Evolutionary conservation across 345 rosid genomes (phyloP), one percentile per base, ranked within the genome.

Genomic region (Erodium maritimum): DNA sequence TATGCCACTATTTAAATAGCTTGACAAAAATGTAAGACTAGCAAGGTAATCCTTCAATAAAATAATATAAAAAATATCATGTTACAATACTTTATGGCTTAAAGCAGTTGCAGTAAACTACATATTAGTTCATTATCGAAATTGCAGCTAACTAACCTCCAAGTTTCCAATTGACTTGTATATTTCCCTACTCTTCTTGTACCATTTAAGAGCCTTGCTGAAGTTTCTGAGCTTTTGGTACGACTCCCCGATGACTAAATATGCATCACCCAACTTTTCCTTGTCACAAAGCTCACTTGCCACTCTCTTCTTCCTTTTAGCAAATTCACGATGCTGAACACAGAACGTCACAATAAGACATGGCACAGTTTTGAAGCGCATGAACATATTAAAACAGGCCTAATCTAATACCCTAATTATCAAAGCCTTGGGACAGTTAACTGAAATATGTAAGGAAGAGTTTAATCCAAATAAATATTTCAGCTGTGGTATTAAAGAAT

Each of bases 171-270:
- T 87, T 72, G 82, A 72, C 68, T 78, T 73, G 72, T 75, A 79
- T 57, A 73, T 79, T 63, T 83, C 87, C 90, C 74, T 87, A 66
- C 91, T 72, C 78, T 67, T 83, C 34, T 50, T 62, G 71, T 71
- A 71, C 90, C 96, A 89, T 79, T 89, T 89, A 37, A 83, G 78
- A 46, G 96, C 86, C 79, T 82, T 83, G 55, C 57, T 67, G 67
- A 89, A 89, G 60, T 82, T 73, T 72, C 90, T 77, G 62, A 90
- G 91, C 81, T 80, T 85, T 54, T 75, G 82, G 71, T 93, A 89
- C 33, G 99, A 89, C 67, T 93, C 91, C 57, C 99, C 97, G 59
- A 87, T 70, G 67, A 67, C 81, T 71, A 83, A 75, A 77, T 55
- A 85, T 21, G 99, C 77, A 75, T 93, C 97, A 67, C 85, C 61